These are phyloP conservation scores for Pyronema omphalodes DNA, from an alignment of 495 filamentous ascomycete genomes.

Conservation along the genomic window DNA sequence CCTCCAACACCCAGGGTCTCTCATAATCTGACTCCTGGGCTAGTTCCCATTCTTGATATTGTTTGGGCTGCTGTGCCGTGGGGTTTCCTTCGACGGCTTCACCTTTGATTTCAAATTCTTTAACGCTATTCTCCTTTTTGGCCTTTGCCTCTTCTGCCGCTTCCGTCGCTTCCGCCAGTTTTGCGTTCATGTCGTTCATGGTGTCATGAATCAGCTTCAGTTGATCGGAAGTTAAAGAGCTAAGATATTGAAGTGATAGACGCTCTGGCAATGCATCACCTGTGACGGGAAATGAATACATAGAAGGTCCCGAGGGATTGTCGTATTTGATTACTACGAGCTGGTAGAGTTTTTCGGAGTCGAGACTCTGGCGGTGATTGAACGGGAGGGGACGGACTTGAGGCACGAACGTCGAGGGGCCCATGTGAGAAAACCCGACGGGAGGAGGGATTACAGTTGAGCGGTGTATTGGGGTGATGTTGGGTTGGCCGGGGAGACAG, in stretches of 20 bases:
- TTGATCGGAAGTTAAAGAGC: neutral
- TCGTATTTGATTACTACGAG: neutral
- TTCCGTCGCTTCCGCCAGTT: neutral
- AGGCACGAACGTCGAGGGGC: neutral
- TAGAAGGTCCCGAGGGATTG: neutral
- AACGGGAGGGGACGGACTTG: neutral
- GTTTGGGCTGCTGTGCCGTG: too few species aligned
- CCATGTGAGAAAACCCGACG: too few species aligned
- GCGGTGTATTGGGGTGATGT: neutral
- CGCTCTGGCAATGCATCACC: neutral
- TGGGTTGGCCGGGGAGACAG: neutral
- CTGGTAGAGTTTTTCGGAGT: neutral
- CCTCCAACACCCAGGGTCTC: neutral
- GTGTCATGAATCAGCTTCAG: neutral
- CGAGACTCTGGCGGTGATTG: neutral
- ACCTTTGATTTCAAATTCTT: neutral
- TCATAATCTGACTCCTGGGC: neutral
- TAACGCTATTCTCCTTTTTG: neutral
- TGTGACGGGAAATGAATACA: neutral
- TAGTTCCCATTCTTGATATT: too few species aligned
- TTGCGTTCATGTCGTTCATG: neutral
- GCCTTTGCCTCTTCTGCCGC: neutral
- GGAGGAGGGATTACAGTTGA: neutral
- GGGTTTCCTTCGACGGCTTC: neutral
- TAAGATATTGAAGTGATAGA: neutral